Base-by-base conservation (phyloP, 208 protist species). In the Trypanosoma rangeli region DNA sequence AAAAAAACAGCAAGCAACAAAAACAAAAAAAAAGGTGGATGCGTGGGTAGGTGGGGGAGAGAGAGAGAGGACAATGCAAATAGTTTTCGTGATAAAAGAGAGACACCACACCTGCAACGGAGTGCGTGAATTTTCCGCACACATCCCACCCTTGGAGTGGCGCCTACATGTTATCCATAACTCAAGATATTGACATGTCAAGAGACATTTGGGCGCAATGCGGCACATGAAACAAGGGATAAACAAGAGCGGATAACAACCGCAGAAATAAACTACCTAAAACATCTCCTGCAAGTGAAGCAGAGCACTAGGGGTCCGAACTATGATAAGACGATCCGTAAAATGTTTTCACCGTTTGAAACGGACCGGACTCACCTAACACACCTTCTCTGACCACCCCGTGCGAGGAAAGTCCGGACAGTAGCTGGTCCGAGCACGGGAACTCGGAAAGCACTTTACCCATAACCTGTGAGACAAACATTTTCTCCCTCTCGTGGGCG, bases 391-490 rank as follows among this genome's bases (percentile, higher is more conserved):
- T 50, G 18, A 3, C 22, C 28, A 54, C 44, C 16, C 35, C 12
- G n/a, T 9, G 8, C 35, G 24, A 54, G 5, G 42, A 58, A 26
- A 54, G 37, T 9, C n/a, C n/a, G 16, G 8, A 18, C n/a, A 24
- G 52, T 28, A 15, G 33, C 10, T 49, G 16, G 5, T 49, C 44
- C 8, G 16, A 26, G 3, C 18, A 46, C 1, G 58, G 16, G 5
- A 24, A 29, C 22, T 60, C 68, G 35, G 20, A 2, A 63, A 39
- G 24, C 18, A 46, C 28, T 33, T 16, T 72, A 70, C 44, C 50
- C 62, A 44, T 33, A n/a, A 82, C 78, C 65, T 87, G 75, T 7
- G 87, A 87, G 16, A 93, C 87, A 54, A 93, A 90, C 37, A 87
- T 64, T 54, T 83, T 79, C 69, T 93, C 87, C 24, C 85, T 56